Percentiles rank a stretch among this genome's conserved stretches.
Conservation (phyloP, 352 stramenopile species). For the Aphanomyces cochlioides region DNA sequence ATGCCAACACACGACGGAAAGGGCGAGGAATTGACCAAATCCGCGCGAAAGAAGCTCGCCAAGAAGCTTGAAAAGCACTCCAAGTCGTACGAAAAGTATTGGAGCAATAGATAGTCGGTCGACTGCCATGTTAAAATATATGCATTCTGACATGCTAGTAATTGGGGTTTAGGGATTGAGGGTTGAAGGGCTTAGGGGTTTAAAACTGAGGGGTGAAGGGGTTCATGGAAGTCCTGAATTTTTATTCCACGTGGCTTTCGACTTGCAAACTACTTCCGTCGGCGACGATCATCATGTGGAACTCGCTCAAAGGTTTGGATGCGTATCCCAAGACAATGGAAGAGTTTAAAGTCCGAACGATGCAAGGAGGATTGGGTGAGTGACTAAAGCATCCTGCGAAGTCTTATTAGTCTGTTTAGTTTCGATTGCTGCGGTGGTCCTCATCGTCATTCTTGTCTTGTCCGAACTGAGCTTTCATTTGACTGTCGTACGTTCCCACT, state of each 20-base stretch:
- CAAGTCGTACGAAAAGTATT: conserved; percentile 66
- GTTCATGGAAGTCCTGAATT: no score
- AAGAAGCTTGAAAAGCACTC: conserved; percentile 72
- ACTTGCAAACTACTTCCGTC: no score
- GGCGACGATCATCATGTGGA: conserved; percentile 10
- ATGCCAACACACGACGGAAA: conserved; percentile 48
- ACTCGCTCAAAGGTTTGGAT: conserved; percentile 48
- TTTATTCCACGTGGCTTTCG: neutral
- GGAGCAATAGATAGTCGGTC: conserved; percentile 32
- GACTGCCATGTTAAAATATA: neutral
- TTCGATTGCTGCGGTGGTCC: conserved; percentile 63
- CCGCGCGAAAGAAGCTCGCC: conserved; percentile 65
- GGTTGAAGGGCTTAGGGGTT: neutral
- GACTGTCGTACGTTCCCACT: conserved; percentile 37
- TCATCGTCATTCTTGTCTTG: conserved; percentile 59
- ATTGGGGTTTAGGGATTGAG: neutral
- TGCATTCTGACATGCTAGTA: neutral
- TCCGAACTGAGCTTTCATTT: conserved; percentile 81
- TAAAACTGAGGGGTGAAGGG: neutral
- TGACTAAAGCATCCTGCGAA: conserved; percentile 23
- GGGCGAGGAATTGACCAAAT: conserved; percentile 54
- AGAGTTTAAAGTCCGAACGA: conserved; percentile 84
- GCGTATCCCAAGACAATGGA: conserved; percentile 85
- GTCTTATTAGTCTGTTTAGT: conserved; percentile 36
- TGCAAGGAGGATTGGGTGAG: conserved; percentile 73